phyloP scores from a whole-genome alignment of 2,329 filamentous ascomycete species.

The Fusarium dimerum region DNA sequence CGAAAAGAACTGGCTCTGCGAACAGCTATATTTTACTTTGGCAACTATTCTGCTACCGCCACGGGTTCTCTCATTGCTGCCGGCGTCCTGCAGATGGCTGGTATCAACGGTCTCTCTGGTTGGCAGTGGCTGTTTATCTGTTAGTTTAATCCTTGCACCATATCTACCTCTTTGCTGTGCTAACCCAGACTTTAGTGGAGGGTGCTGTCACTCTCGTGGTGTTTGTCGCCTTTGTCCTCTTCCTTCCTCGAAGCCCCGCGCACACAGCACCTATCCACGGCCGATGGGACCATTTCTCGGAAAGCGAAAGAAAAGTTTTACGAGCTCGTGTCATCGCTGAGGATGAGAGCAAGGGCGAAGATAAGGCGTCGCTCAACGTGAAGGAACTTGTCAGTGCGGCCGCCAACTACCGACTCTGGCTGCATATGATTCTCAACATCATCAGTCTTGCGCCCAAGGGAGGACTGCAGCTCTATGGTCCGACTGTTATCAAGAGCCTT shows the following conservation, averaged over 20 bases:
- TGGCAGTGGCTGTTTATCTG: slow-evolving; percentile 25
- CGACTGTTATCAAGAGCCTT: slow-evolving; percentile 21
- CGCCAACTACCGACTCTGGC: slow-evolving; percentile 16
- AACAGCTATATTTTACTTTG: slow-evolving; percentile 20
- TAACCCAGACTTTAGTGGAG: slow-evolving; percentile 10
- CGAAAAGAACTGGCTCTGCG: slow-evolving; percentile 15
- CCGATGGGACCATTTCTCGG: slow-evolving; percentile 18
- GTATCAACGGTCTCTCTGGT: slow-evolving; percentile 10
- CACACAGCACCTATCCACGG: slow-evolving; percentile 18
- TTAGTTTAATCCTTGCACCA: neutral
- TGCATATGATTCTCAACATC: slow-evolving; percentile 22
- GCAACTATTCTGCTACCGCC: slow-evolving; percentile 23
- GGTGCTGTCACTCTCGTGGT: slow-evolving; percentile 18
- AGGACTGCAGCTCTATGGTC: slow-evolving; percentile 25
- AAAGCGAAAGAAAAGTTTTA: slow-evolving; percentile 19
- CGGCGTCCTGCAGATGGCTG: slow-evolving; percentile 20
- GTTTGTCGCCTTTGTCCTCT: slow-evolving; percentile 13
- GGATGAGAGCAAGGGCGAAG: slow-evolving; percentile 21
- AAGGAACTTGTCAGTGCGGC: slow-evolving; percentile 3
- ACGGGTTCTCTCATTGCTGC: slow-evolving; percentile 17
- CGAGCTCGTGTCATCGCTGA: slow-evolving; percentile 16
- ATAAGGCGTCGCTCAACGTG: slow-evolving; percentile 9
- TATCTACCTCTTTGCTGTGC: neutral
- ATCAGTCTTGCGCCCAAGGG: slow-evolving; percentile 26
- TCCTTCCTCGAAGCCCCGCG: slow-evolving; percentile 18